Conservation (phyloP, 495 filamentous ascomycete genomes). For the Penicillium waksmanii region DNA sequence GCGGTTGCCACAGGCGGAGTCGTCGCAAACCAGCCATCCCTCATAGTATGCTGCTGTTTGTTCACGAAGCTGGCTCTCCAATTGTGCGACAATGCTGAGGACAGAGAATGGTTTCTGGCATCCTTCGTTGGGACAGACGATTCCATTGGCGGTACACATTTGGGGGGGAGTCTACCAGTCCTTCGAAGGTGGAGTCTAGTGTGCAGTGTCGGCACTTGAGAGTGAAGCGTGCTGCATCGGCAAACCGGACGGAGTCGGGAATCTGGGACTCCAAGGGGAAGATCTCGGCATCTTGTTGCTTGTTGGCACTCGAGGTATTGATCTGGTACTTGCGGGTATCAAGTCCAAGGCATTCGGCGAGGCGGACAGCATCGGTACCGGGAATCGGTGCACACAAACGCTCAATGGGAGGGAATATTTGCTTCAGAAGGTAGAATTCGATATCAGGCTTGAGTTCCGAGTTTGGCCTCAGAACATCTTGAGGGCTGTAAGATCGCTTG, state of each 20-base stretch:
- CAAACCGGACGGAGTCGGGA: constrained; percentile 81
- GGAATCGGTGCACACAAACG: constrained; percentile 94
- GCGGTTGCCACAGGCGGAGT: constrained; percentile 80
- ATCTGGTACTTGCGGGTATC: constrained; percentile 86
- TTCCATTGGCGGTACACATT: constrained; percentile 69
- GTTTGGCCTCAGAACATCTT: constrained; percentile 79
- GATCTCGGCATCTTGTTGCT: constrained; percentile 62
- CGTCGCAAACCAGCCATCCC: constrained; percentile 88
- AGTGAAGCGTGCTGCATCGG: constrained; percentile 70
- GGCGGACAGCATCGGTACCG: constrained; percentile 82
- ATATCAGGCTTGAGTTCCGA: constrained; percentile 80
- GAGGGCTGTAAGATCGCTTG: constrained; percentile 83
- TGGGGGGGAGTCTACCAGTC: constrained; percentile 61
- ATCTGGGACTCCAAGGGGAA: constrained; percentile 92
- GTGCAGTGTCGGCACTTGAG: constrained; percentile 85
- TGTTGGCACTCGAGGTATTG: constrained; percentile 57
- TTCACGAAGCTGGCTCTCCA: constrained; percentile 80
- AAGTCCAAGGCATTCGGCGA: constrained; percentile 92
- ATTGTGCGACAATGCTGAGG: constrained; percentile 77
- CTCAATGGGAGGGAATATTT: constrained; percentile 98
- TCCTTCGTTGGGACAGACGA: constrained; percentile 65
- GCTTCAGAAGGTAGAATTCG: constrained; percentile 97
- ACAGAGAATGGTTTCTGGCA: constrained; percentile 68
- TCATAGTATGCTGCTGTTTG: constrained; percentile 86
- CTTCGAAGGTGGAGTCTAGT: constrained; percentile 70